Base-by-base conservation (phyloP, 176 grass and related monocot genomes). In the Otatea glauca region DNA sequence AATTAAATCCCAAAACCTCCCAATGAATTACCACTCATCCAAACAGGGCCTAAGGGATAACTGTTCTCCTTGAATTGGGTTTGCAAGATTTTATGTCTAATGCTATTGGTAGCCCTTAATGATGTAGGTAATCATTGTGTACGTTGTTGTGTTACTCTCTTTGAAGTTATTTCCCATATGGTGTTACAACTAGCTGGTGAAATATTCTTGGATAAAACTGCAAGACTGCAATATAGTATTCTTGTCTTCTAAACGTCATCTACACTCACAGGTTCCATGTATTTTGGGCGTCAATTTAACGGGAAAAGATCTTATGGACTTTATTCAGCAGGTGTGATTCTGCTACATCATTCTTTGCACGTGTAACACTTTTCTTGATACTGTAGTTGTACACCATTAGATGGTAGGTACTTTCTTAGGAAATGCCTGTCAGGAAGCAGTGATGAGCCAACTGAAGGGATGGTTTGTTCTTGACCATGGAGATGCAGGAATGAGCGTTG, bases 251-350 rank as follows among this genome's bases (percentile, higher is more conserved):
- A 80, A 79, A 65, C 17, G 70, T 83, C 64, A 76, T 71, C 78
- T 86, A 45, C 81, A 20, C 70, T 50, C 75, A 74, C 87, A 98
- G 96, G 96, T 98, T 81, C 93, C 96, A n/a, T 98, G 93, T 88
- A 93, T 98, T 88, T 84, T 98, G 70, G 96, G 96, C 44, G 91
- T 92, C 63, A 85, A 88, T 84, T 88, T 98, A 69, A 95, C 91
- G 77, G 84, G 89, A 65, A 93, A 98, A 72, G 93, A 98, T 90
- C 93, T 98, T 54, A 83, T 90, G 73, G 91, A 98, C 76, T 98
- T 95, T 72, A 89, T 98, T 76, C 85, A 92, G 62, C 93, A 95
- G 96, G 96, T 98, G 89, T 47, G 12, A 32, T 67, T 34, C 77
- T 18, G 1, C 58, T 42, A 45, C 37, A 70, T 6, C 76, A 67